Evolutionary conservation across 2,329 filamentous ascomycete genomes (phyloP).

Genomic region (Tympanopsis confertula): DNA sequence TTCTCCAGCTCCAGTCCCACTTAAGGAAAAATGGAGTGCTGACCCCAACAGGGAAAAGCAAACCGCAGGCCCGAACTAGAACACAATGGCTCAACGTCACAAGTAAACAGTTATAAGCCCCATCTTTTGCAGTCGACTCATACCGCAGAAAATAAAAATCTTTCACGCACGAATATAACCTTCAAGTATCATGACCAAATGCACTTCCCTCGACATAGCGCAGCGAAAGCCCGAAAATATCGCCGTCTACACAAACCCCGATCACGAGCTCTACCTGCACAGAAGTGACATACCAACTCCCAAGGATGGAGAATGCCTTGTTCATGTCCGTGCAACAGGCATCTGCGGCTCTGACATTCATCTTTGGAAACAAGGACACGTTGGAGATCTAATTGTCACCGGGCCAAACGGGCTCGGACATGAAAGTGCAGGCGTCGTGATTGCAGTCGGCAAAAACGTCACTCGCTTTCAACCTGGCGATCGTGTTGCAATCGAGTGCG

Average conservation of each 20-base stretch:
- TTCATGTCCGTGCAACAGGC: conserved; percentile 57
- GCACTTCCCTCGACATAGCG: no score
- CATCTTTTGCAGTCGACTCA: no score
- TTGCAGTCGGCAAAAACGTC: conserved; percentile 4
- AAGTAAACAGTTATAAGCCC: no score
- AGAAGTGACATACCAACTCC: conserved; percentile 31
- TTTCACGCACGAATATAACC: no score
- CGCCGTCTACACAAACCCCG: conserved; percentile 59
- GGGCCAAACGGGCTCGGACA: conserved; percentile 8
- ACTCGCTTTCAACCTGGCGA: conserved; percentile 11
- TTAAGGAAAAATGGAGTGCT: no score
- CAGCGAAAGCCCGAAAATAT: conserved; percentile 35
- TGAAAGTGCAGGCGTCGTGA: conserved; percentile 6
- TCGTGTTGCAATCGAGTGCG: conserved; percentile 21
- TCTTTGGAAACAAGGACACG: conserved; percentile 23
- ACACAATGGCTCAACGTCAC: no score
- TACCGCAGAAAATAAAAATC: no score
- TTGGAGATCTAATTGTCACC: conserved; percentile 14
- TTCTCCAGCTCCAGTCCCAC: no score
- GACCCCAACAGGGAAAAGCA: no score
- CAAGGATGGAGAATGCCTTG: conserved; percentile 46
- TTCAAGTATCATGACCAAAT: no score
- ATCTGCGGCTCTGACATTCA: conserved; percentile 44
- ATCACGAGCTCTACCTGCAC: conserved; percentile 55
- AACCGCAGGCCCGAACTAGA: no score